phyloP scores from a whole-genome alignment of 768 basidiomycete species.

The Fomitopsis serialis region DNA sequence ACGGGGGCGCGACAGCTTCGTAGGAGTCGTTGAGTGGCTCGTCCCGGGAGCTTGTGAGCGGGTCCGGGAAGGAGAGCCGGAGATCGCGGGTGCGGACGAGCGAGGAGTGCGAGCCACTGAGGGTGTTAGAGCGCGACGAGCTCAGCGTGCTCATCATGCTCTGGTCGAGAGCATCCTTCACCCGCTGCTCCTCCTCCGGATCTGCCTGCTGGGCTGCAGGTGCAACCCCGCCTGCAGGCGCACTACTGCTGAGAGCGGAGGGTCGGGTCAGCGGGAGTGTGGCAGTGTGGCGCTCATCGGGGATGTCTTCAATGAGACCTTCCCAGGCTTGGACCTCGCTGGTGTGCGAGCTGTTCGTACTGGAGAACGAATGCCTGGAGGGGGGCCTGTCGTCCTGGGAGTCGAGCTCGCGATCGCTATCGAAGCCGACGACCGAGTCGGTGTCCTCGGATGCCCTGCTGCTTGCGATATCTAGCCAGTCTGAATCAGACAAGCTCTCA shows the following conservation, averaged over 20 bases:
- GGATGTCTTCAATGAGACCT: conserved; percentile 61
- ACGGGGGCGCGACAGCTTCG: conserved; percentile 41
- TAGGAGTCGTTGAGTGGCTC: conserved; percentile 53
- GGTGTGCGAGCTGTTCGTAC: conserved; percentile 61
- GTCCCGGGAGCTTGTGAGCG: conserved; percentile 65
- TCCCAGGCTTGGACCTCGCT: conserved; percentile 77
- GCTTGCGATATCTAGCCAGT: conserved; percentile 78
- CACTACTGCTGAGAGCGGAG: neutral
- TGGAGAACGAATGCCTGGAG: conserved; percentile 67
- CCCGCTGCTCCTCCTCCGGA: conserved; percentile 57
- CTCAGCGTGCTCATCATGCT: conserved; percentile 78
- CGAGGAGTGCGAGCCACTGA: conserved; percentile 39
- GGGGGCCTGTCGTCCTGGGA: conserved; percentile 41
- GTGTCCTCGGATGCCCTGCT: conserved; percentile 67
- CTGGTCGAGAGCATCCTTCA: conserved; percentile 75
- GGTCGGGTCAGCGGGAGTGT: conserved; percentile 1
- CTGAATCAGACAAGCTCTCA: conserved; percentile 70
- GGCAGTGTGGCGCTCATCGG: conserved; percentile 36
- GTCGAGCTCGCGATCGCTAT: conserved; percentile 55
- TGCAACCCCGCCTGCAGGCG: conserved; percentile 12
- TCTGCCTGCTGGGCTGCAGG: conserved; percentile 25
- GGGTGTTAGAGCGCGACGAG: conserved; percentile 62
- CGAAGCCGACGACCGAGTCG: conserved; percentile 54
- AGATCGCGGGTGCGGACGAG: conserved; percentile 66
- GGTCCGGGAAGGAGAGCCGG: conserved; percentile 79